Conservation (phyloP, 352 stramenopile species). For the Albugo candida region DNA sequence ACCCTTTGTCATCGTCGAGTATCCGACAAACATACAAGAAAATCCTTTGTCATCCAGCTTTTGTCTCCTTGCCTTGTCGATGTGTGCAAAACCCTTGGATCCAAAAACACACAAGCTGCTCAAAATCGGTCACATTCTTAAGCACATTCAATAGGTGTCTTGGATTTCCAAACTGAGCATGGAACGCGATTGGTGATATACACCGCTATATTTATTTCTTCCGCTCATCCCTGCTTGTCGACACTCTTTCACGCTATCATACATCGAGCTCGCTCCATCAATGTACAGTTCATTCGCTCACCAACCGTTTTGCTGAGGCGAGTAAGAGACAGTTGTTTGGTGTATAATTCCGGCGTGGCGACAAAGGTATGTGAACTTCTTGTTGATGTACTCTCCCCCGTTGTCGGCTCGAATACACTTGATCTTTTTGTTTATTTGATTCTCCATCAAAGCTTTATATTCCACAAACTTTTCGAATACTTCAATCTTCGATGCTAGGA, state of each 20-base stretch:
- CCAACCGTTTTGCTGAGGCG: slow-evolving; percentile 4
- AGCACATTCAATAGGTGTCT: slow-evolving; percentile 3
- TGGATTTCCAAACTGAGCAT: not conserved
- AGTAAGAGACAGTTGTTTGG: slow-evolving; percentile 3
- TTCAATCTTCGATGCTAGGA: slow-evolving; percentile 11
- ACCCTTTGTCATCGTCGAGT: not conserved
- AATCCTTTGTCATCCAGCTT: slow-evolving; percentile 6
- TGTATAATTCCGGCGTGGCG: slow-evolving; percentile 1
- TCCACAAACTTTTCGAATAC: slow-evolving; percentile 1
- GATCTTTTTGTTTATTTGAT: slow-evolving; percentile 5
- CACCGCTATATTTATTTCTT: slow-evolving; percentile 5
- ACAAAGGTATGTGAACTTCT: slow-evolving; percentile 1
- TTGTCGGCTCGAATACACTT: slow-evolving; percentile 9
- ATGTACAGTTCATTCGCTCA: slow-evolving; percentile 5
- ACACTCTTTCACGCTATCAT: slow-evolving; percentile 2
- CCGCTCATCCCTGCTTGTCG: slow-evolving; percentile 2
- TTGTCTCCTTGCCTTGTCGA: not conserved
- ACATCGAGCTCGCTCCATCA: slow-evolving; percentile 4
- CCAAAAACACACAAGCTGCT: slow-evolving; percentile 6
- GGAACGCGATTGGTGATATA: slow-evolving; percentile 6
- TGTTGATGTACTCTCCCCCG: slow-evolving; percentile 1
- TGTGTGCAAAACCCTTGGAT: slow-evolving; percentile 5
- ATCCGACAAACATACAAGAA: slow-evolving; percentile 7
- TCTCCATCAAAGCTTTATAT: slow-evolving; percentile 8
- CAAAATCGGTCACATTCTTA: not conserved